Evolutionary conservation across 148 eudicot genomes (phyloP).

Genomic region (Chenopodium album): DNA sequence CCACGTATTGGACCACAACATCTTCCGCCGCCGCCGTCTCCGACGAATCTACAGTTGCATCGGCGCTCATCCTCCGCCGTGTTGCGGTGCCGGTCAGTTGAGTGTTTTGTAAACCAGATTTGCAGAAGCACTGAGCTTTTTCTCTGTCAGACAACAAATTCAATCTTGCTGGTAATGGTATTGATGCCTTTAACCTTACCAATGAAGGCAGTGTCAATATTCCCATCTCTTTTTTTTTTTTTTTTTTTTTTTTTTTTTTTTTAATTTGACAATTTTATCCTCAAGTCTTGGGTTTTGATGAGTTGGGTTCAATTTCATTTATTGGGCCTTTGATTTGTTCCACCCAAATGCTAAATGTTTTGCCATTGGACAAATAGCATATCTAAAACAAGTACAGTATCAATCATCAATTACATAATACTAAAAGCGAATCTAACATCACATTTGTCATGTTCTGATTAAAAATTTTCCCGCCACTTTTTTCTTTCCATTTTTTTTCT

Average conservation of each 20-base stretch:
- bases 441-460: too few relatives aligned
- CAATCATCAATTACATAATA: too few relatives aligned
- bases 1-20: slow-evolving; percentile 72
- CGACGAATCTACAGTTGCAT: background rate
- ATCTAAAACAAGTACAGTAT: too few relatives aligned
- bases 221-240: background rate
- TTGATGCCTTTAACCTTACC: background rate
- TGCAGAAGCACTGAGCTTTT: background rate
- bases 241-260: background rate
- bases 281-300: background rate
- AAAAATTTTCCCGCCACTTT: too few relatives aligned
- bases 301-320: too few relatives aligned
- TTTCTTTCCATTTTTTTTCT: too few relatives aligned
- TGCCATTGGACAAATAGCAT: too few relatives aligned
- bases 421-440: too few relatives aligned
- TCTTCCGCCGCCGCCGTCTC: slow-evolving; percentile 23
- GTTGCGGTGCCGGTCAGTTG: background rate
- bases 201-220: background rate
- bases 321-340: too few relatives aligned
- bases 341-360: too few relatives aligned
- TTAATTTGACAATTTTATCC: background rate
- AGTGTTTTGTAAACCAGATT: background rate
- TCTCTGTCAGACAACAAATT: background rate
- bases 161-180: background rate
- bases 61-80: background rate